Evolutionary conservation across 192 early-diverging fungal genomes (phyloP), one percentile per base, ranked within the genome.

Genomic region (Funneliformis geosporum): DNA sequence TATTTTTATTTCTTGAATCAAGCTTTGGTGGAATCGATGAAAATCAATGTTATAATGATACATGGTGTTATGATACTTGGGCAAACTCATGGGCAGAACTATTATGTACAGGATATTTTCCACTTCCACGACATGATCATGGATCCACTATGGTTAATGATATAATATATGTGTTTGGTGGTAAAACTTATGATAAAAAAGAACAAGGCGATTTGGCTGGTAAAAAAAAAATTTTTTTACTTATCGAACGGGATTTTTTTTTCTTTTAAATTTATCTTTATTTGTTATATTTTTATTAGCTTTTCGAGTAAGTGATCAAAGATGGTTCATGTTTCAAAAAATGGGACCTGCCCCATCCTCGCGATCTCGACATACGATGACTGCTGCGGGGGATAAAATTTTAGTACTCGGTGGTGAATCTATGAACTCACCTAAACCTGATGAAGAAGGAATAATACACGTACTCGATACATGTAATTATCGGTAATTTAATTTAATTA

Each of bases 331-430:
- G 71, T 86, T 89, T 68, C 82, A 82, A 65, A 86, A 82, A 42
- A 90, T 86, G 67, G 80, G 83, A 5, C 81, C 84, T n/a, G 71
- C 86, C 5, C 85, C 87, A 11, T 82, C 80, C 2, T 82, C 87
- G 2, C 73, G 89, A 39, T 80, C 80, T 44, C 83, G 83, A 14
- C 83, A 83, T 27, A 79, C 87, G 16, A 80, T 90, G 83, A 84
- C 86, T 28, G 76, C 81, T 42, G 61, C 83, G 28, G 78, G 83
- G 12, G 82, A 87, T 59, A 88, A 86, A 50, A 74, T 90, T 4
- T 87, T 82, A 68, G 86, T 90, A 28, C 55, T 90, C 42, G 89
- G 89, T 78, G 89, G 89, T 68, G 84, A 88, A 80, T 83, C 85
- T 71, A 72, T 73, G 33, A 75, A 81, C 80, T 80, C 74, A 67